These are phyloP conservation scores for Wallacemonas sp. DNA, from an alignment of 208 protist species.

Conservation along the genomic window DNA sequence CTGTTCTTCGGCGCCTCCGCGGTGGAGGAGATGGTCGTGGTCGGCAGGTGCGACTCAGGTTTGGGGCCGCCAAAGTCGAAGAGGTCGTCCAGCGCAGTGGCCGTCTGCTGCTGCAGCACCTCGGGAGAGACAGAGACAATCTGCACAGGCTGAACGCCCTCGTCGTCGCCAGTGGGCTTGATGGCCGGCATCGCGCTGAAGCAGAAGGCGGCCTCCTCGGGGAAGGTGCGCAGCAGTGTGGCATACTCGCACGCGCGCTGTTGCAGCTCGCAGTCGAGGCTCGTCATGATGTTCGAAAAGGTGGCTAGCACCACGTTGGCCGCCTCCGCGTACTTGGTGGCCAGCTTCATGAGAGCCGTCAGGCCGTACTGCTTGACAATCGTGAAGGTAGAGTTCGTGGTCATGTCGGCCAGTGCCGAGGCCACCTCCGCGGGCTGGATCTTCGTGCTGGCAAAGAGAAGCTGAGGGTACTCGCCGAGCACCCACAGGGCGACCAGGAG, in stretches of 20 bases:
- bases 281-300: constrained; percentile 61
- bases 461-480: constrained; percentile 97
- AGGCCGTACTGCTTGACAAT: constrained; percentile 93
- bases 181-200: constrained; percentile 89
- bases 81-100: constrained; percentile 68
- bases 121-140: constrained; percentile 57
- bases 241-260: constrained; percentile 94
- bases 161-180: constrained; percentile 17
- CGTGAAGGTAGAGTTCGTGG: constrained; percentile 66
- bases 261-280: constrained; percentile 94
- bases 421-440: constrained; percentile 43
- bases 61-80: constrained; percentile 54
- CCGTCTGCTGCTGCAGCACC: constrained; percentile 49
- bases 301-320: constrained; percentile 46
- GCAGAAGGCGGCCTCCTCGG: constrained; percentile 67
- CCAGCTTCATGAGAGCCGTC: constrained; percentile 95
- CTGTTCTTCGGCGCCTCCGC: background rate
- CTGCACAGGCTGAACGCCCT: constrained; percentile 55
- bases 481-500: constrained; percentile 94
- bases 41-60: constrained; percentile 10
- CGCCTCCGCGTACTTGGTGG: constrained; percentile 68
- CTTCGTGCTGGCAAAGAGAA: constrained; percentile 54
- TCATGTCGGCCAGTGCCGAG: constrained; percentile 61
- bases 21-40: background rate
- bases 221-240: constrained; percentile 75